Evolutionary conservation across 257 asterid genomes (phyloP).

Genomic region (Scutellaria minor): DNA sequence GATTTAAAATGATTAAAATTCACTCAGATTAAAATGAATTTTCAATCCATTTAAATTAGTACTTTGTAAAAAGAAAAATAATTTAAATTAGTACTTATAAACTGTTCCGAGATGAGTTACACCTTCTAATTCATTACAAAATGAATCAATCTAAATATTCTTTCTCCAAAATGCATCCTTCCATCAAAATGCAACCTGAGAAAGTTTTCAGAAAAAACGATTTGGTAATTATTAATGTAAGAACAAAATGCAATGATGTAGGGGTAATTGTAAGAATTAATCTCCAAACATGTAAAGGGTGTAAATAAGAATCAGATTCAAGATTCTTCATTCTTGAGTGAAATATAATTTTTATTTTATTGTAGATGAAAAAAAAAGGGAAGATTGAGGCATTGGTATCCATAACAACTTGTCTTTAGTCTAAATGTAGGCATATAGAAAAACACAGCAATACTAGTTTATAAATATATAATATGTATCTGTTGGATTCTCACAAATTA

Average conservation of each 20-base stretch:
- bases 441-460: background rate
- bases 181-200: too few relatives aligned
- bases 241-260: background rate
- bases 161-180: background rate
- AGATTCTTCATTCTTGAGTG: background rate
- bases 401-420: conserved; percentile 13
- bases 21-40: background rate
- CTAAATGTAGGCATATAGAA: background rate
- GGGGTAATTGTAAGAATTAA: background rate
- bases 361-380: background rate
- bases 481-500: conserved; percentile 7
- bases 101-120: background rate
- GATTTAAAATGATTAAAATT: too few relatives aligned
- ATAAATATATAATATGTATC: background rate
- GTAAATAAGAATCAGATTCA: background rate
- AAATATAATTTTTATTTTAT: background rate
- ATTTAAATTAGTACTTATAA: too few relatives aligned
- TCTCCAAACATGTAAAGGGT: background rate
- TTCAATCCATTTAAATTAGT: background rate
- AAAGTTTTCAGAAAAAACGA: background rate
- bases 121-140: too few relatives aligned
- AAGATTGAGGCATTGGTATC: conserved; percentile 2
- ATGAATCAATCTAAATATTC: background rate
- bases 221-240: background rate
- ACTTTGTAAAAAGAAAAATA: too few relatives aligned